phyloP scores from a whole-genome alignment of 495 filamentous ascomycete genomes.

The Annulohypoxylon maeteangense region DNA sequence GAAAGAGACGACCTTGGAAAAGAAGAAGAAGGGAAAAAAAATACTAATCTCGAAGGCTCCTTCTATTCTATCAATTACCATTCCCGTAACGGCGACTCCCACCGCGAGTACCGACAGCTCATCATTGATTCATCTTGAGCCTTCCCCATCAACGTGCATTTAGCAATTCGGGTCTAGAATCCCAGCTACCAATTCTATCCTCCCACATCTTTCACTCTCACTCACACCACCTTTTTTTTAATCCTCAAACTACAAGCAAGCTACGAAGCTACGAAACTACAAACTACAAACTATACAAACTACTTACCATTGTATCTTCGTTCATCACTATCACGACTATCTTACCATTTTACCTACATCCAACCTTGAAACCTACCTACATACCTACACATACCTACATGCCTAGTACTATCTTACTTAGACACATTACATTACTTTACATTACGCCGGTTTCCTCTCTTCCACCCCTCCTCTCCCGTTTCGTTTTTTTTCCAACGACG shows the following conservation, averaged over 20 bases:
- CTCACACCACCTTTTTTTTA: slow-evolving; percentile 34
- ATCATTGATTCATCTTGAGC: slow-evolving; percentile 30
- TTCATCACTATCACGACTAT: slow-evolving; percentile 7
- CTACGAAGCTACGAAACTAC: not conserved
- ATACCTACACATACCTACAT: no score
- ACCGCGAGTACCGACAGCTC: slow-evolving; percentile 45
- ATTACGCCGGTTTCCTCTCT: not conserved
- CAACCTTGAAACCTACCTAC: no score
- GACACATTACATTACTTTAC: slow-evolving; percentile 3
- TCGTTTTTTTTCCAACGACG: not conserved
- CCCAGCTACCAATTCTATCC: slow-evolving; percentile 28
- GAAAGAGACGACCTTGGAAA: slow-evolving; percentile 1
- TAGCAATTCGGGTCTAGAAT: slow-evolving; percentile 40
- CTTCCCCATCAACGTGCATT: slow-evolving; percentile 41
- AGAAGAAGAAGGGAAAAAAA: slow-evolving; percentile 6
- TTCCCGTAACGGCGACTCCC: slow-evolving; percentile 36
- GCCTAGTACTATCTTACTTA: not conserved
- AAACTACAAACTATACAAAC: not conserved
- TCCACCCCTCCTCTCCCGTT: not conserved
- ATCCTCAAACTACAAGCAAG: slow-evolving; percentile 4
- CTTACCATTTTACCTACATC: not conserved
- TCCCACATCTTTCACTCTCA: slow-evolving; percentile 27
- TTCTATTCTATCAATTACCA: slow-evolving; percentile 5
- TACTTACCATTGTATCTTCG: slow-evolving; percentile 19
- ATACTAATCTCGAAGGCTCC: slow-evolving; percentile 16